Percentiles rank a stretch among this genome's conserved stretches.
Conservation (phyloP, 805 yeast genomes). For the Myxozyma neotropica region DNA sequence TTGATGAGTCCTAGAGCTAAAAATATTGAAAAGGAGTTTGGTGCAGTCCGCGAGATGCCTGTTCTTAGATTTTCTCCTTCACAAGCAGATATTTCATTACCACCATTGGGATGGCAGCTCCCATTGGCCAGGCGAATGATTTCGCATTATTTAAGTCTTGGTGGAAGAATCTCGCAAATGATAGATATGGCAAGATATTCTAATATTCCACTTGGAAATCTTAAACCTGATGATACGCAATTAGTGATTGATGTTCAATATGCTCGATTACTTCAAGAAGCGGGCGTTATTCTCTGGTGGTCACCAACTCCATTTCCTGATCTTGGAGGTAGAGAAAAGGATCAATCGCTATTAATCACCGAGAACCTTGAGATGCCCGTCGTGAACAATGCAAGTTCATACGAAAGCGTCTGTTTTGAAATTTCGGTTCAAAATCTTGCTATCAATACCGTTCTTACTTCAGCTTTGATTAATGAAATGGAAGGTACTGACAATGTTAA, state of each 20-base stretch:
- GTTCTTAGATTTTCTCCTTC: constrained; percentile 55
- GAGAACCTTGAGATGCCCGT: constrained; percentile 70
- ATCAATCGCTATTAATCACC: constrained; percentile 51
- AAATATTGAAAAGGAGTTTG: constrained; percentile 51
- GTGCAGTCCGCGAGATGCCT: constrained; percentile 60
- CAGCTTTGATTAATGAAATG: constrained; percentile 80
- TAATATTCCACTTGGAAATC: constrained; percentile 82
- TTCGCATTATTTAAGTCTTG: constrained; percentile 71
- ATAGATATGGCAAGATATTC: constrained; percentile 68
- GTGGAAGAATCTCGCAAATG: constrained; percentile 71
- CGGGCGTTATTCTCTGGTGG: constrained; percentile 90
- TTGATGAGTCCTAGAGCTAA: constrained; percentile 31
- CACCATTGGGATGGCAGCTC: constrained; percentile 82
- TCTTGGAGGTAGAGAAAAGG: constrained; percentile 78
- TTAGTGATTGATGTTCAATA: constrained; percentile 83
- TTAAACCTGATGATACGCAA: constrained; percentile 74
- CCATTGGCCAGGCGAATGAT: constrained; percentile 64
- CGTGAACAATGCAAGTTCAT: constrained; percentile 76
- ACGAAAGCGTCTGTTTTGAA: constrained; percentile 76
- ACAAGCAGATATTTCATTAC: constrained; percentile 60
- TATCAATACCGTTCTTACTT: constrained; percentile 82
- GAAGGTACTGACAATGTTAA: constrained; percentile 81
- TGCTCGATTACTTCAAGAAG: constrained; percentile 70
- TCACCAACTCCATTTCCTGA: constrained; percentile 78
- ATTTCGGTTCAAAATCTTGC: constrained; percentile 76